Evolutionary conservation across 1,139 yeast genomes (phyloP).

Genomic region (Scheffersomyces segobiensis): DNA sequence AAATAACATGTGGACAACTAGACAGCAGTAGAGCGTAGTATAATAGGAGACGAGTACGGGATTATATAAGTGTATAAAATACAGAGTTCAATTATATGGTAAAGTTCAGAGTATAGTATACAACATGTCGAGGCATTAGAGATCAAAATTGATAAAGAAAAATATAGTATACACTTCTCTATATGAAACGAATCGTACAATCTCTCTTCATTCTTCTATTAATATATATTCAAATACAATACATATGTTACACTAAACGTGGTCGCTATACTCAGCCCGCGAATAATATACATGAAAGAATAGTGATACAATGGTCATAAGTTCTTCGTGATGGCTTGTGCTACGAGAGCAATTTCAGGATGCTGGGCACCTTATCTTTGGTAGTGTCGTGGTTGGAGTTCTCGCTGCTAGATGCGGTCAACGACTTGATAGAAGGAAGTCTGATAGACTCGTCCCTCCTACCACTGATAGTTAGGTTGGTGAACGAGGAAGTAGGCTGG

Average conservation of each 20-base stretch:
- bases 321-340: background rate
- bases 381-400: constrained; percentile 1
- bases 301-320: background rate
- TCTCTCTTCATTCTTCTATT: background rate
- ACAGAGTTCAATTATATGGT: too few relatives aligned
- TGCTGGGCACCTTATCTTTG: constrained; percentile 29
- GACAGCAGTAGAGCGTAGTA: background rate
- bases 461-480: constrained; percentile 13
- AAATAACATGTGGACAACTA: background rate
- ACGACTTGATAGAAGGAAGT: constrained; percentile 25
- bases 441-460: constrained; percentile 14
- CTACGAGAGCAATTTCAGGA: constrained; percentile 29
- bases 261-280: background rate
- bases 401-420: constrained; percentile 7
- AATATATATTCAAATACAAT: too few relatives aligned
- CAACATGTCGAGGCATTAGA: too few relatives aligned
- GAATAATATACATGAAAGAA: background rate
- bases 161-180: too few relatives aligned
- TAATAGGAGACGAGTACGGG: background rate
- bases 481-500: constrained; percentile 13
- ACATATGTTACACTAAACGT: background rate
- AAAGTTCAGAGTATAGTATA: too few relatives aligned
- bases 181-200: background rate
- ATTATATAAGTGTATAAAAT: too few relatives aligned
- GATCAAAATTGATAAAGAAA: too few relatives aligned